Evolutionary conservation across 768 basidiomycete species (phyloP), one percentile per base, ranked within the genome.

Genomic region (Filobasidium wieringae): DNA sequence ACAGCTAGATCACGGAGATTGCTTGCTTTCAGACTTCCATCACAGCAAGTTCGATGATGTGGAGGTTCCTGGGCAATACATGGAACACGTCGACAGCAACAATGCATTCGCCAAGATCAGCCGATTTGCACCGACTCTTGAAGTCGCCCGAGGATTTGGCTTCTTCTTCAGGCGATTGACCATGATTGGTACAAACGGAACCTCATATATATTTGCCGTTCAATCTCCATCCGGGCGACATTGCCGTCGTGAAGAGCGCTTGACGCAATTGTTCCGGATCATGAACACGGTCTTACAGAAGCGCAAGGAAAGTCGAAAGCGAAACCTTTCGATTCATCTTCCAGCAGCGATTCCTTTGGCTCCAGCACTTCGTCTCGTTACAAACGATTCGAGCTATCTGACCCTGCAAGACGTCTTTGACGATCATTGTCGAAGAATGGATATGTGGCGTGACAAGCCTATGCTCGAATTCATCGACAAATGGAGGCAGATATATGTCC

Each of bases 61-160:
- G 36, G 92, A 99, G 69, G 82, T 99, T 51, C 92, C 92, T n/a
- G 95, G 95, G 7, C 95, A 99, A 73, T 99, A 99, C 71, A 87
- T 90, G 0, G 88, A 96, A 91, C 91, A 97, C 69, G 90, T 92
- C 72, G 93, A 99, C 72, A 88, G 80, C 66, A 89, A 89, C 69
- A 85, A 87, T 65, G 85, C 86, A 64, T 95, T 97, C 66, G 80
- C 88, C 58, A 82, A 86, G 62, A 90, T 99, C 40, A 83, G 84
- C 63, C 88, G 90, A 72, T 95, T 97, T 70, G 83, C 82, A 22
- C 83, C 90, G 12, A 87, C 86, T 66, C 86, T 90, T 65, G 93
- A 97, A 71, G 85, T 91, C 53, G 88, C 84, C 63, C 82, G 92
- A 47, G 82, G 86, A 3, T 84, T 85, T 64, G 88, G 89, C 4